Conservation (phyloP, 176 grass and related monocot species). For the Oryza nivara region DNA sequence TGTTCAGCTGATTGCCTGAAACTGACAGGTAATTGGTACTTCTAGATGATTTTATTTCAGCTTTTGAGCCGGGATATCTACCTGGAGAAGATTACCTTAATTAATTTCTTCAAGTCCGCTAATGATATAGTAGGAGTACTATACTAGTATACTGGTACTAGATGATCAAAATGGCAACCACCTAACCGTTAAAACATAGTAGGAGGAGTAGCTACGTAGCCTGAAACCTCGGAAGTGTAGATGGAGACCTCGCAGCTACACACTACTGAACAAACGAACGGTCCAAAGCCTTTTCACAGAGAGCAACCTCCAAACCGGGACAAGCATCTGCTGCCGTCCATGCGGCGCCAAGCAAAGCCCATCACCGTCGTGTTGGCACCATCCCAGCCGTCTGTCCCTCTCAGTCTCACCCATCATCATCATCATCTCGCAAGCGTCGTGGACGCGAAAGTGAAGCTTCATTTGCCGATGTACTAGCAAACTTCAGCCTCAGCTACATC, state of each 20-base stretch:
- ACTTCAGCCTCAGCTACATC: neutral
- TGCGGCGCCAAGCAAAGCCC: neutral
- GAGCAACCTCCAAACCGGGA: neutral
- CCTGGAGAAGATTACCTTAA: no score
- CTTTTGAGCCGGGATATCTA: no score
- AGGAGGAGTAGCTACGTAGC: no score
- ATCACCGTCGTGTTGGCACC: neutral
- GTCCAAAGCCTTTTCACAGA: neutral
- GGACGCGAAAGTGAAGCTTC: neutral
- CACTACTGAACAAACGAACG: neutral
- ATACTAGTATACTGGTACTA: no score
- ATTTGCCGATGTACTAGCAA: neutral
- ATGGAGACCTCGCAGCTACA: neutral
- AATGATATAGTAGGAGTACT: no score
- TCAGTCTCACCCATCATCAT: neutral
- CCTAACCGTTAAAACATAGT: neutral
- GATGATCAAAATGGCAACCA: neutral
- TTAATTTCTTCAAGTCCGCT: no score
- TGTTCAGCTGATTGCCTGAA: neutral
- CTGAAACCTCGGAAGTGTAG: neutral
- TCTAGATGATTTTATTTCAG: no score
- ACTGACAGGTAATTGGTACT: neutral
- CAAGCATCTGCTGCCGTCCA: slow-evolving; percentile 20
- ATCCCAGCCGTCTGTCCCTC: neutral
- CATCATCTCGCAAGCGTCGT: neutral